Evolutionary conservation across 768 basidiomycete species (phyloP).

Genomic region (Panaeolus papilionaceus): DNA sequence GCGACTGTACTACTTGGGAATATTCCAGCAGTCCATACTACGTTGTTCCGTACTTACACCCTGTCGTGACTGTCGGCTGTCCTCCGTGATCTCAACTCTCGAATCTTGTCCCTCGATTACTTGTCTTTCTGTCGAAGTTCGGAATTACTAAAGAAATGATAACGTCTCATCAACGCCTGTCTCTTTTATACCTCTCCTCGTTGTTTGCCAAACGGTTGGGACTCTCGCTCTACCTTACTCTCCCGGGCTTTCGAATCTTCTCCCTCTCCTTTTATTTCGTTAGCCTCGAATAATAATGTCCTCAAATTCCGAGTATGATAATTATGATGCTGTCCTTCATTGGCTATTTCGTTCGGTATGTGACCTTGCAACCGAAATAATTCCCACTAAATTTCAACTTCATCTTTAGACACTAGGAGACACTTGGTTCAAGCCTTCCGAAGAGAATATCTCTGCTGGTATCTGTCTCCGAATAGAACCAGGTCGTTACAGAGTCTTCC

Average conservation of each 20-base stretch:
- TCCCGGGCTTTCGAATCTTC: constrained; percentile 36
- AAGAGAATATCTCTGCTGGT: constrained; percentile 81
- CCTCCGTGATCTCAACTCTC: constrained; percentile 34
- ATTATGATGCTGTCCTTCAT: constrained; percentile 80
- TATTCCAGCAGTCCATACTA: not conserved
- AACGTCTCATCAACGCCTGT: constrained; percentile 35
- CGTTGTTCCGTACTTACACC: constrained; percentile 11
- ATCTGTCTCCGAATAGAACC: constrained; percentile 76
- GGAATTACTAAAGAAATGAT: constrained; percentile 39
- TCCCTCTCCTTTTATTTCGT: constrained; percentile 30
- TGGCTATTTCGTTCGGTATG: constrained; percentile 78
- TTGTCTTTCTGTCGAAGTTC: constrained; percentile 25
- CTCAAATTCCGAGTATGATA: constrained; percentile 74
- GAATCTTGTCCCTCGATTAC: constrained; percentile 36
- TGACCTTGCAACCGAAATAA: constrained; percentile 20
- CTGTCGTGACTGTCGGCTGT: constrained; percentile 24
- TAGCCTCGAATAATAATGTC: constrained; percentile 37
- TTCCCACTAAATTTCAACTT: not conserved
- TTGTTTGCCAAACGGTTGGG: constrained; percentile 34
- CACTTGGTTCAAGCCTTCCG: constrained; percentile 86
- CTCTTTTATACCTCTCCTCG: constrained; percentile 47
- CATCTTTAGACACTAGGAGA: constrained; percentile 72
- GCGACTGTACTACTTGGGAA: not conserved
- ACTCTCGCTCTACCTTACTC: constrained; percentile 42
- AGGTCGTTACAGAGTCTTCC: constrained; percentile 80